phyloP scores from a whole-genome alignment of 2,329 filamentous ascomycete species.

The Neopestalotiopsis sp. region DNA sequence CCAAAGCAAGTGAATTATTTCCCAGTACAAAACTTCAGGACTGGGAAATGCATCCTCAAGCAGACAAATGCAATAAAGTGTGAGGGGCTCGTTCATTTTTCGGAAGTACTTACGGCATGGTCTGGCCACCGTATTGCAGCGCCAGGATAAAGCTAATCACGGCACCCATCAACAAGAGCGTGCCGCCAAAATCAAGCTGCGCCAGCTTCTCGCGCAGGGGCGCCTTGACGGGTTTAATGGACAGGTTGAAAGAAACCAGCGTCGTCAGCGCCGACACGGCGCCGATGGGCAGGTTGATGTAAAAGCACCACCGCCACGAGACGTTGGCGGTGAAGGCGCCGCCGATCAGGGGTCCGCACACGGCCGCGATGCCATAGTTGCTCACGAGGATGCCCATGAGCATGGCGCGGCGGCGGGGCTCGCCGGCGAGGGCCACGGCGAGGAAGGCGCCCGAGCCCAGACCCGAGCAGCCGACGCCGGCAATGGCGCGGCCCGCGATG shows the following conservation, averaged over 20 bases:
- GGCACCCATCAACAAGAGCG: constrained; percentile 33
- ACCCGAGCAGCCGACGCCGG: background rate
- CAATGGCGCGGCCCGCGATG: constrained; percentile 38
- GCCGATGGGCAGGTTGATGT: constrained; percentile 45
- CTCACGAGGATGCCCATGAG: constrained; percentile 41
- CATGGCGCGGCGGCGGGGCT: constrained; percentile 33
- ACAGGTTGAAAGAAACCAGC: constrained; percentile 28
- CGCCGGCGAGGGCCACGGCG: background rate
- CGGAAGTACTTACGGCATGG: constrained; percentile 27
- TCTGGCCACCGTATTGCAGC: constrained; percentile 39
- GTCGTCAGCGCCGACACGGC: constrained; percentile 34
- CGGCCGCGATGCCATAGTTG: constrained; percentile 40
- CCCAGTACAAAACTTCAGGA: too few relatives aligned
- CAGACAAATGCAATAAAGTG: too few relatives aligned
- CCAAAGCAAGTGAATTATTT: too few relatives aligned
- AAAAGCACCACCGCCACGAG: constrained; percentile 46
- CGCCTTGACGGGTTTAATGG: constrained; percentile 22
- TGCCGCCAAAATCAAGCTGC: constrained; percentile 35
- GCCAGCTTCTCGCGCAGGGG: constrained; percentile 31
- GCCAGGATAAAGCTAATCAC: constrained; percentile 38
- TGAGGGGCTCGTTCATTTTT: too few relatives aligned
- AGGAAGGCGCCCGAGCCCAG: background rate
- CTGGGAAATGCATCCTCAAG: too few relatives aligned
- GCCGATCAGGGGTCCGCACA: constrained; percentile 43
- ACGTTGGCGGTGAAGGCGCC: constrained; percentile 42